Conservation (phyloP, 805 yeast species). For the Starmerella sirachaensis region DNA sequence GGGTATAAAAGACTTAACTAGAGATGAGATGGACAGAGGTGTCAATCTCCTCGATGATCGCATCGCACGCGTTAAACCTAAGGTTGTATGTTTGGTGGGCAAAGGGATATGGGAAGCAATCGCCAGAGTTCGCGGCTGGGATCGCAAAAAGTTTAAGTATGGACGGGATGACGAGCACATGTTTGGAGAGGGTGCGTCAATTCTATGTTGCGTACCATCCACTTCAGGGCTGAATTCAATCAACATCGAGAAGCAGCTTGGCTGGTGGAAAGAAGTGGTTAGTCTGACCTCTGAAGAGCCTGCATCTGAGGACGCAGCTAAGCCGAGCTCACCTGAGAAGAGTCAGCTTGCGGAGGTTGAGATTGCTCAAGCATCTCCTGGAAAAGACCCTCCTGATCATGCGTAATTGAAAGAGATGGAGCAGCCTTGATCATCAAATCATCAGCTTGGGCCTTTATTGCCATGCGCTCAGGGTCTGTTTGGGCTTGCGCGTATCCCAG, state of each 20-base stretch:
- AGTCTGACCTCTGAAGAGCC: background rate
- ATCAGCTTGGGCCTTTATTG: constrained; percentile 24
- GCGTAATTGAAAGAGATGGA: constrained; percentile 21
- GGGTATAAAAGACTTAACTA: constrained; percentile 42
- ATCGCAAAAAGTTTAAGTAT: constrained; percentile 37
- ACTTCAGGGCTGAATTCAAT: constrained; percentile 61
- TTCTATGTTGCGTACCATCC: constrained; percentile 51
- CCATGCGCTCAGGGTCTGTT: constrained; percentile 10
- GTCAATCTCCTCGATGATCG: constrained; percentile 42
- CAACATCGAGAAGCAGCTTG: constrained; percentile 35
- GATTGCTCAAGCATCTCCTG: constrained; percentile 8
- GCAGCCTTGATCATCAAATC: constrained; percentile 23
- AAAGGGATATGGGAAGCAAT: constrained; percentile 64
- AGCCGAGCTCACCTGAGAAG: too few relatives aligned
- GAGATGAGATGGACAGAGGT: constrained; percentile 41
- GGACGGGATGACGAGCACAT: constrained; percentile 34
- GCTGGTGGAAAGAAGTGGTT: constrained; percentile 38
- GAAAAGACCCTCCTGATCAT: constrained; percentile 18
- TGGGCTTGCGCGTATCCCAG: constrained; percentile 21
- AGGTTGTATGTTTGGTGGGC: constrained; percentile 48
- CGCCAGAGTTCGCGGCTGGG: constrained; percentile 30
- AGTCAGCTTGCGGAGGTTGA: too few relatives aligned
- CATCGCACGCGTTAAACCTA: constrained; percentile 32
- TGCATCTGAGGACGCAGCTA: too few relatives aligned
- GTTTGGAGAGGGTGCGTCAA: constrained; percentile 23